Conservation (phyloP, 2,329 filamentous ascomycete genomes). For the Botryotinia globosa region DNA sequence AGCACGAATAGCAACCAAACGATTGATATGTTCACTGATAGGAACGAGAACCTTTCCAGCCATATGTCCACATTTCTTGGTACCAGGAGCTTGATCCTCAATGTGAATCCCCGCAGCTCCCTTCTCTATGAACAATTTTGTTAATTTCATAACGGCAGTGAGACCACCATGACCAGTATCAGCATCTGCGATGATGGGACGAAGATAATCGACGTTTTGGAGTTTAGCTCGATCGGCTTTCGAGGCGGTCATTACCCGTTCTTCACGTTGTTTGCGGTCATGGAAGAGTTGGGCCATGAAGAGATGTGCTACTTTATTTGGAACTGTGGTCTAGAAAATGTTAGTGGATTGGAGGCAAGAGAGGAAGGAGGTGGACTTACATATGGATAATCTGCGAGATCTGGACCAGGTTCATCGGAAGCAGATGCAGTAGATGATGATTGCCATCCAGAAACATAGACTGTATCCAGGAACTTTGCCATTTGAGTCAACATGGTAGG, state of each 20-base stretch:
- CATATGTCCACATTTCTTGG: slow-evolving; percentile 99
- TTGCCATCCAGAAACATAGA: slow-evolving; percentile 99
- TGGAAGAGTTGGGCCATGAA: slow-evolving; percentile 99
- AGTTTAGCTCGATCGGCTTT: slow-evolving; percentile 69
- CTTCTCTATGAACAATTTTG: slow-evolving; percentile 94
- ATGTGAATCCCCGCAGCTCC: slow-evolving; percentile 98
- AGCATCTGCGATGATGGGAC: slow-evolving; percentile 93
- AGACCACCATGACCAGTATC: slow-evolving; percentile 96
- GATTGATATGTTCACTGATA: slow-evolving; percentile 97
- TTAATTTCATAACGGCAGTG: slow-evolving; percentile 99
- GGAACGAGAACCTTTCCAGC: slow-evolving; percentile 97
- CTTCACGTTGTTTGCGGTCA: slow-evolving; percentile 97
- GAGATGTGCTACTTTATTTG: slow-evolving; percentile 95
- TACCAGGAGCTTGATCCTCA: slow-evolving; percentile 95
- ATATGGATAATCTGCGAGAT: slow-evolving; percentile 97
- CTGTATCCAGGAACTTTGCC: slow-evolving; percentile 97
- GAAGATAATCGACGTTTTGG: slow-evolving; percentile 85
- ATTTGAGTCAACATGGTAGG: slow-evolving; percentile 99
- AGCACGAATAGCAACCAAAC: slow-evolving; percentile 90
- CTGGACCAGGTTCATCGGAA: slow-evolving; percentile 92
- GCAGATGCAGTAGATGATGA: slow-evolving; percentile 94
- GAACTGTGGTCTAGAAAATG: slow-evolving; percentile 76
- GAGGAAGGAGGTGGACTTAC: slow-evolving; percentile 47
- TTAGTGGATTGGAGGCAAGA: not conserved
- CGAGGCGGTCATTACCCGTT: slow-evolving; percentile 71